Evolutionary conservation across 192 early-diverging fungal species (phyloP), one percentile per base, ranked within the genome.

Genomic region (Coemansia sp.): DNA sequence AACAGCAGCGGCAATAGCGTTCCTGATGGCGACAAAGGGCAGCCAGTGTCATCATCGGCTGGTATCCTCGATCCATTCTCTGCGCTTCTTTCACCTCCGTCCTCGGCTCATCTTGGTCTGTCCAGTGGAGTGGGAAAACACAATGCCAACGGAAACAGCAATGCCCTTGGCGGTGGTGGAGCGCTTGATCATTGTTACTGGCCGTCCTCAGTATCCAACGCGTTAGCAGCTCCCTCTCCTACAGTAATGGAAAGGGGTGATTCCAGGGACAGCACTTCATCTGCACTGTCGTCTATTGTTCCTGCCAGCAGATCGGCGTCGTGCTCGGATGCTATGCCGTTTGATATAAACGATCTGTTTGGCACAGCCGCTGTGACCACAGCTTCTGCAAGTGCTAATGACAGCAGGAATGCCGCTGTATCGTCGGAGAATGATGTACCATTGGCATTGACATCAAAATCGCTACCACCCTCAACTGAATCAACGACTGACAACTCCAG

Each of bases 311-410:
- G 33, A 31, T 57, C 55, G 30, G 55, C 55, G 0, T 57, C 55
- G 18, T 57, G 55, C 31, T 57, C 55, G n/a, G 55, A 57, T 15
- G 39, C 51, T 37, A 26, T 58, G 0, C 56, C 65, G 25, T 63
- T 78, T 40, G 75, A 78, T 45, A 30, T 78, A 6, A 64, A 46
- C 62, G 58, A 68, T 31, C 56, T 76, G 59, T 68, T 70, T 48
- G 30, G 49, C 39, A 48, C 63, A 2, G 12, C 69, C 0, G 45
- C 53, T 4, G 53, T 59, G 2, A 29, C 58, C 40, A 12, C 56
- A 10, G 18, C 45, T 13, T 37, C 26, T 45, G 2, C 53, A 31
- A 42, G 35, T 26, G 16, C 21, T 15, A 9, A 25, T 8, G 25
- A 18, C 43, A 16, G 20, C 16, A 15, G 39, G 48, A 49, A 12